Evolutionary conservation across 805 yeast genomes (phyloP).

Genomic region (Candida methanosorbosa): DNA sequence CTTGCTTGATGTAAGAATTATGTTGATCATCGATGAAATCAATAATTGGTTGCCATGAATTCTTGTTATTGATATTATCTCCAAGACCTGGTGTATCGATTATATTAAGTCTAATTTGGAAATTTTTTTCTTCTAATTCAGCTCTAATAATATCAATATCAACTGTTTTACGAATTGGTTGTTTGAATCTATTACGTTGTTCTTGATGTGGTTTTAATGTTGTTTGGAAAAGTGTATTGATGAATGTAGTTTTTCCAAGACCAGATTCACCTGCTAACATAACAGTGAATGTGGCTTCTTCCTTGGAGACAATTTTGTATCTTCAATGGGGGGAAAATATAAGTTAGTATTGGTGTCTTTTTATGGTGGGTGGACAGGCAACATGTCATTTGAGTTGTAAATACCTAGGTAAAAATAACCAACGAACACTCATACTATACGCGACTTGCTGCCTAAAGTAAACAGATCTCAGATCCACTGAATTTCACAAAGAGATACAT

Average conservation of each 20-base stretch:
- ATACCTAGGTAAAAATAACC: too few species aligned
- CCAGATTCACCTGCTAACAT: slow-evolving; percentile 93
- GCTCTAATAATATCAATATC: slow-evolving; percentile 75
- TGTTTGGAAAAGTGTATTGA: slow-evolving; percentile 79
- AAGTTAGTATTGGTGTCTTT: not conserved
- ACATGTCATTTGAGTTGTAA: too few species aligned
- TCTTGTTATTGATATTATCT: slow-evolving; percentile 76
- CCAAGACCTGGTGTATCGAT: slow-evolving; percentile 95
- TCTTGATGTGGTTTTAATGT: slow-evolving; percentile 52
- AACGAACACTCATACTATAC: not conserved
- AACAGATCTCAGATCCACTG: too few species aligned
- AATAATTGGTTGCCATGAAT: slow-evolving; percentile 79
- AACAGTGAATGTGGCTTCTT: slow-evolving; percentile 68
- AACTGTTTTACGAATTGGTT: slow-evolving; percentile 60
- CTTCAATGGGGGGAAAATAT: slow-evolving; percentile 18
- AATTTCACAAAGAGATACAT: slow-evolving; percentile 19
- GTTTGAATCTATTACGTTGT: slow-evolving; percentile 46
- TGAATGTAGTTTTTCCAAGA: slow-evolving; percentile 84
- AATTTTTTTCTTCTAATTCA: slow-evolving; percentile 76
- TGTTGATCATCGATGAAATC: slow-evolving; percentile 92
- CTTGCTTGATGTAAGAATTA: slow-evolving; percentile 81
- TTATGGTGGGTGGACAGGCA: not conserved
- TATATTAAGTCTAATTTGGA: slow-evolving; percentile 66
- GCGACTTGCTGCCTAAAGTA: too few species aligned
- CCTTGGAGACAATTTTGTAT: slow-evolving; percentile 65